Base-by-base conservation (phyloP, 1,284 basidiomycete species). In the Ganoderma boninense region DNA sequence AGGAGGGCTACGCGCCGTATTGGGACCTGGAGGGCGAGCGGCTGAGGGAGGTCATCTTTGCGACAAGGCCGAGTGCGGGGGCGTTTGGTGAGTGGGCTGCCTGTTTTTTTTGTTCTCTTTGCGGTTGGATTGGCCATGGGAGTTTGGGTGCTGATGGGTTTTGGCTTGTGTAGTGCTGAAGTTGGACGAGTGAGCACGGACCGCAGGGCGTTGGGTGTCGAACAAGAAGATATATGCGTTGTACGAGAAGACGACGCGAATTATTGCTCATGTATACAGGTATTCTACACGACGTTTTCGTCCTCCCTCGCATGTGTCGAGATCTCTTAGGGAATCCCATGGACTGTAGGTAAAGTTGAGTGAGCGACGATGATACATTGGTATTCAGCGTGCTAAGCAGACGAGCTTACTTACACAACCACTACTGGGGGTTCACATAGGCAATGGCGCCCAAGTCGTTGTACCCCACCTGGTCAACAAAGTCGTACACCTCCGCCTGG, bases 1-100 rank as follows among this genome's bases (percentile, higher is more conserved):
- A 84, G 78, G 81, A 82, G 26, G 81, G 81, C 20, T 97, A 95
- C 78, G 81, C 79, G 26, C 87, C 89, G 13, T 96, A 93, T 80
- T 84, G 84, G 67, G 82, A 82, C 8, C 80, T 97, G 42, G 84
- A 86, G 57, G 87, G 86, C 20, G 89, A 90, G n/a, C 83, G 86
- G 68, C 77, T 96, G 46, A 81, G 82, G 42, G 90, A 93, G 71
- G 92, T 87, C 5, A 90, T 94, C 67, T 97, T 97, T 79, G 92
- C 93, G n/a, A 96, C 95, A 2, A 89, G 91, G 76, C 95, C 95
- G 5, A 93, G 94, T 69, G 89, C 87, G 69, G 95, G 95, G 1
- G 95, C 94, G 26, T 93, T 91, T 82, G 91, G 93, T 93, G 77
- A 78, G 90, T 89, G 20, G 40, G 40, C 1, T 46, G 20, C 0